Conservation (phyloP, 2,329 filamentous ascomycete genomes). For the Curvularia eragrostidis region DNA sequence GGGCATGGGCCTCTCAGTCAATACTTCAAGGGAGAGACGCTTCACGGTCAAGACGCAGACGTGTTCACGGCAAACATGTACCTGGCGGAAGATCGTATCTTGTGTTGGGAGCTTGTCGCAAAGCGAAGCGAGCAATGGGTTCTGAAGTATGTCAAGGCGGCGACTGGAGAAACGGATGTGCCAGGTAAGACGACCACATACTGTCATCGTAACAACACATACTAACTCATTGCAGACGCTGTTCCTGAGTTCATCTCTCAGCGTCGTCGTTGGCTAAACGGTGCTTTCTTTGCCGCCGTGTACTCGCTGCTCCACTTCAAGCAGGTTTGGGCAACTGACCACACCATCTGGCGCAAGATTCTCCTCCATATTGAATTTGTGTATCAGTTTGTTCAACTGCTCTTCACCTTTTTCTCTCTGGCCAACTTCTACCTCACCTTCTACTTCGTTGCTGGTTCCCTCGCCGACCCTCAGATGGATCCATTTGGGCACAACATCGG, state of each 20-base stretch:
- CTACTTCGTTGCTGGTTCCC: slow-evolving; percentile 93
- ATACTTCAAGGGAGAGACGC: slow-evolving; percentile 98
- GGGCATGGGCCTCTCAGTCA: slow-evolving; percentile 95
- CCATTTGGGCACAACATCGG: slow-evolving; percentile 91
- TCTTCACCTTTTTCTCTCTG: slow-evolving; percentile 98
- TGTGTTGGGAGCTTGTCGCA: slow-evolving; percentile 94
- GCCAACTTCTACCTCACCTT: slow-evolving; percentile 99
- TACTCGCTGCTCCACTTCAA: slow-evolving; percentile 95
- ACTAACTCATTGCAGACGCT: slow-evolving; percentile 63
- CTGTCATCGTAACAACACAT: background rate
- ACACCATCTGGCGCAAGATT: slow-evolving; percentile 86
- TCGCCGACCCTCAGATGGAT: slow-evolving; percentile 79
- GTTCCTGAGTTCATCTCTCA: slow-evolving; percentile 98
- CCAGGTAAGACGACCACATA: slow-evolving; percentile 69
- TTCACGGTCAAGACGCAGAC: slow-evolving; percentile 94
- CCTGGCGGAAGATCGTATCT: slow-evolving; percentile 84
- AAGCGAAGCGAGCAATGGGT: slow-evolving; percentile 97
- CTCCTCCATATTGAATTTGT: slow-evolving; percentile 93
- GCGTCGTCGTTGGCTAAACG: slow-evolving; percentile 94
- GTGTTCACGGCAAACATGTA: slow-evolving; percentile 99
- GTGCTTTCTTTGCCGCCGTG: slow-evolving; percentile 97
- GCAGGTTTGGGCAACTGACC: slow-evolving; percentile 92
- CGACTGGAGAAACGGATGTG: slow-evolving; percentile 96
- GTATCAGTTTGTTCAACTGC: slow-evolving; percentile 89
- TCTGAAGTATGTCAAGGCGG: slow-evolving; percentile 95